These are phyloP conservation scores for Chaetomium fimeti DNA, from an alignment of 495 filamentous ascomycete genomes.

Conservation along the genomic window DNA sequence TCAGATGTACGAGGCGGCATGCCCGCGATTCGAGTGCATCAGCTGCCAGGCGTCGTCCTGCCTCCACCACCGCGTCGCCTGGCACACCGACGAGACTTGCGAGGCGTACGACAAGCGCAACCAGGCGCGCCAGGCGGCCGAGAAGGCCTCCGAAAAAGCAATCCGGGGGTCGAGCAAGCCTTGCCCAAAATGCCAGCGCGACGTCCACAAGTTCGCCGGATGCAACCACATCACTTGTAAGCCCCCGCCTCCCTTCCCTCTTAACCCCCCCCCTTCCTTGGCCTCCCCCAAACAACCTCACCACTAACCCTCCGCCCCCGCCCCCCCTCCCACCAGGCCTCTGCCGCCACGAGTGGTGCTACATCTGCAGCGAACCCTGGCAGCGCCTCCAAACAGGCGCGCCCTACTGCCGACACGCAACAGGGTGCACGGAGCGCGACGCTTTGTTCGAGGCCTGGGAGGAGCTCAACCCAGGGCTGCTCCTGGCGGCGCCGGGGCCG, in stretches of 20 bases:
- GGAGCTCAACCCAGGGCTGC: not conserved
- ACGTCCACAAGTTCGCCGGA: conserved; percentile 44
- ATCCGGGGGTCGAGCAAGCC: conserved; percentile 41
- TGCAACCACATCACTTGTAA: conserved; percentile 53
- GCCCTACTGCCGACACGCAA: conserved; percentile 37
- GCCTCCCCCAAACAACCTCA: not conserved
- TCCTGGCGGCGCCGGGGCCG: too few species aligned
- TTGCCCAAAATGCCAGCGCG: conserved; percentile 48
- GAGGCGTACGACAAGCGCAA: conserved; percentile 45
- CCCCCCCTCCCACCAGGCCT: conserved; percentile 27
- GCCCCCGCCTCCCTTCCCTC: conserved; percentile 16
- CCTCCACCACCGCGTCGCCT: conserved; percentile 45
- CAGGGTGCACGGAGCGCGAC: conserved; percentile 34
- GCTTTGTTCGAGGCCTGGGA: not conserved
- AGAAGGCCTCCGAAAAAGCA: conserved; percentile 41
- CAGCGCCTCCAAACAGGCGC: conserved; percentile 30
- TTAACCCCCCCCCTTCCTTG: not conserved
- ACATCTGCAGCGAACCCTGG: conserved; percentile 42
- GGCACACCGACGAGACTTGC: conserved; percentile 52
- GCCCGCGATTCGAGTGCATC: conserved; percentile 43
- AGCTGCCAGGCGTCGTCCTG: conserved; percentile 43
- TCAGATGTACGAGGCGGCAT: conserved; percentile 40
- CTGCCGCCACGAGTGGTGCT: conserved; percentile 50
- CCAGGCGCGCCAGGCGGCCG: conserved; percentile 33
- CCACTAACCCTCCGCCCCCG: not conserved